phyloP scores from a whole-genome alignment of 345 rosid genomes.

The Heritiera littoralis region DNA sequence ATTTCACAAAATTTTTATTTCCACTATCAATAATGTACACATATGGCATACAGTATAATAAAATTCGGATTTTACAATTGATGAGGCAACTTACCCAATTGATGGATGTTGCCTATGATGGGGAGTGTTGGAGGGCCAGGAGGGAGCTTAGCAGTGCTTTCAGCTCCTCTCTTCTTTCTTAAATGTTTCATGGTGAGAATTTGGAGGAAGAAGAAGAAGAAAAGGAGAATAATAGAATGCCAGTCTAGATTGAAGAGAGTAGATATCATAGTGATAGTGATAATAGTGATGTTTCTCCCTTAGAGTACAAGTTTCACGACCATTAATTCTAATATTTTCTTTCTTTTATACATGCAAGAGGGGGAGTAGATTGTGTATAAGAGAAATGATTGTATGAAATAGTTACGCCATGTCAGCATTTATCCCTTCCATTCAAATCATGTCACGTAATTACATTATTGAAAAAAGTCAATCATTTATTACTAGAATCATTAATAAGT shows the following conservation, averaged over 20 bases:
- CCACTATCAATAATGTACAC: too few relatives aligned
- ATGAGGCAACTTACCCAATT: slow-evolving; percentile 16
- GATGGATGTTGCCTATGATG: slow-evolving; percentile 24
- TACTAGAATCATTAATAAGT: too few relatives aligned
- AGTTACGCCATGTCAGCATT: too few relatives aligned
- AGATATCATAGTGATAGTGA: background rate
- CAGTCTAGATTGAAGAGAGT: background rate
- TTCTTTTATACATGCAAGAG: background rate
- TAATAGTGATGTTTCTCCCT: background rate
- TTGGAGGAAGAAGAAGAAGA: background rate
- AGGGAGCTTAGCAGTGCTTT: background rate
- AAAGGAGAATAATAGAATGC: background rate
- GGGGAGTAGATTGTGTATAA: background rate
- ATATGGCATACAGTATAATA: too few relatives aligned
- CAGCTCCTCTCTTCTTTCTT: background rate
- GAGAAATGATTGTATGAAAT: too few relatives aligned
- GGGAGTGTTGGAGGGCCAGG: slow-evolving; percentile 24
- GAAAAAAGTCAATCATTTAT: too few relatives aligned
- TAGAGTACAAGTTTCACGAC: too few relatives aligned
- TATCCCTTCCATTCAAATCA: too few relatives aligned
- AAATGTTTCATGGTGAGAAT: background rate
- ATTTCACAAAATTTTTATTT: too few relatives aligned
- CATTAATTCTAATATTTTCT: too few relatives aligned
- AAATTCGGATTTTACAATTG: too few relatives aligned
- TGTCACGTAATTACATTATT: too few relatives aligned